A percentile compares a stretch with the other conserved stretches of the same genome.
phyloP scores from a whole-genome alignment of 2,329 filamentous ascomycete species.

The Trichoderma sp. region DNA sequence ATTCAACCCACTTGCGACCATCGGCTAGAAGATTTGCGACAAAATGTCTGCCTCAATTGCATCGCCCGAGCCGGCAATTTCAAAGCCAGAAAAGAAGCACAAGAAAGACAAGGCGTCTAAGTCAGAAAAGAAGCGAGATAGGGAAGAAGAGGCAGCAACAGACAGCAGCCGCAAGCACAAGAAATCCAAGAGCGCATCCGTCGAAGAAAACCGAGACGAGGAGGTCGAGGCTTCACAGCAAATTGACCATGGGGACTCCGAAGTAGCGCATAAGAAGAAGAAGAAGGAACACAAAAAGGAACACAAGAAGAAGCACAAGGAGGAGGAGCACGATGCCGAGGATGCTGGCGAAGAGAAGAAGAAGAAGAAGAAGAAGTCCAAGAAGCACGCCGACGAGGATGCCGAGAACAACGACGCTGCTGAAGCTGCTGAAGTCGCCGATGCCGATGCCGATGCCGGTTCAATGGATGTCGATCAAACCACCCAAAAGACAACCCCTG shows the following conservation, averaged over 20 bases:
- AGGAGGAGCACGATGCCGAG: conserved; percentile 22
- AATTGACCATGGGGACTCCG: conserved; percentile 31
- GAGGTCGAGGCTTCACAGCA: conserved; percentile 16
- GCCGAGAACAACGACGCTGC: conserved; percentile 22
- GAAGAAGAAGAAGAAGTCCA: conserved; percentile 33
- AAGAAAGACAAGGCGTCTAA: conserved; percentile 36
- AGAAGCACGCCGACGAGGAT: conserved; percentile 32
- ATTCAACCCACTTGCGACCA: not conserved
- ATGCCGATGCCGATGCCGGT: conserved; percentile 27
- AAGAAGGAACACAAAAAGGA: conserved; percentile 24
- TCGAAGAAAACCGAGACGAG: conserved; percentile 28
- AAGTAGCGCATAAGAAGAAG: conserved; percentile 35
- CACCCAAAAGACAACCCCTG: conserved; percentile 29
- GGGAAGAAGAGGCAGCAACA: conserved; percentile 41
- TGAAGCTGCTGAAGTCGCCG: conserved; percentile 25
- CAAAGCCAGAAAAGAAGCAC: conserved; percentile 39
- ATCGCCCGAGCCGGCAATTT: conserved; percentile 30
- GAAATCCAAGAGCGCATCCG: conserved; percentile 47
- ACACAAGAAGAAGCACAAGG: conserved; percentile 30
- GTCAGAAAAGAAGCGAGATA: conserved; percentile 43
- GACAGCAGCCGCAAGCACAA: conserved; percentile 48
- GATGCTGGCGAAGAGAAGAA: conserved; percentile 27
- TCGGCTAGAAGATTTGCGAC: not conserved
- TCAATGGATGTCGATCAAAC: conserved; percentile 39
- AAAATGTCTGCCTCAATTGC: conserved; percentile 27